Base-by-base conservation (phyloP, 2,329 filamentous ascomycete genomes). In the Ophiobolus disseminans region DNA sequence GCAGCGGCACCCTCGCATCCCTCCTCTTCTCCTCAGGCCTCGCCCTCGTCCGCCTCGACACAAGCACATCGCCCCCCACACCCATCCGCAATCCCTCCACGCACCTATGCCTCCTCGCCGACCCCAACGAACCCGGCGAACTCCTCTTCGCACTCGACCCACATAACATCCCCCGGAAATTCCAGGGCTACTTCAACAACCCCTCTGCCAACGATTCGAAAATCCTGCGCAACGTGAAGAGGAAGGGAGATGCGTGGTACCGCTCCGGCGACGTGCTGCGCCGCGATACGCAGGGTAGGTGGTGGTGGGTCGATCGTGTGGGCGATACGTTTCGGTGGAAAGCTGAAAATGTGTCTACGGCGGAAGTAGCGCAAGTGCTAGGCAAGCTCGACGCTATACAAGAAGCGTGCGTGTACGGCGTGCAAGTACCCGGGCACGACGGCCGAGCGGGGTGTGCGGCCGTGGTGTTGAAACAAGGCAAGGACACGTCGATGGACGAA, bases 121-220 rank as follows among this genome's bases (percentile, higher is more conserved):
- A 82, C 0, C 86, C 85, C 62, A 81, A 84, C 11, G 78, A 84
- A 28, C 86, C 88, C 1, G 89, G 89, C 10, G 89, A 93, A 72
- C 84, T 92, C 3, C 73, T 92, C n/a, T 68, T 60, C 43, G 65
- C 63, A 13, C 61, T 73, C 14, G 69, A 73, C 23, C 51, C 69
- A 1, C 32, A 38, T 5, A 58, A 72, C 40, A 83, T 90, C 6
- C 73, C 77, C 0, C 16, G 40, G n/a, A 64, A 61, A 26, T 73
- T 88, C 68, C 79, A 82, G 19, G 88, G 89, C 3, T 92, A 91
- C 69, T 87, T 83, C 69, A 81, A 64, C 25, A 74, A 75, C 47
- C 36, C 46, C 10, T 57, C 54, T 10, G 73, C 73, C 0, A 72
- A 67, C 2, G 52, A 54, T 6, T 65, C 60, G 19, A 70, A 73